These are phyloP conservation scores for Myrica gale DNA, from an alignment of 306 rosid genomes.

Conservation along the genomic window DNA sequence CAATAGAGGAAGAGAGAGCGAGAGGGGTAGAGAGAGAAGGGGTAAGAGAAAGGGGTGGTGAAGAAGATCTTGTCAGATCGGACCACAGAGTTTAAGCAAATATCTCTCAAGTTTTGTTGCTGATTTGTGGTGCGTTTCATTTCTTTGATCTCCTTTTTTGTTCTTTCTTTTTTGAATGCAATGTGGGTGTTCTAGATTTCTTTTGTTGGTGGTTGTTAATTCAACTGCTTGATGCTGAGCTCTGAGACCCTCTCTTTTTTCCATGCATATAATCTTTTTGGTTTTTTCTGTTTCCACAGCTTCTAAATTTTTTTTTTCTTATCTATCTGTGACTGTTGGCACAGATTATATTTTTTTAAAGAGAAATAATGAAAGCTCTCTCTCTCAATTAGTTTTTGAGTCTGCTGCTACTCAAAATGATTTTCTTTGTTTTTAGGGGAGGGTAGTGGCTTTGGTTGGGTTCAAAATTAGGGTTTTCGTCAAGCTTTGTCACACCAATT, in stretches of 20 bases:
- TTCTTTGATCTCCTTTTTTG: neutral
- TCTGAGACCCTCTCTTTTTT: constrained; percentile 25
- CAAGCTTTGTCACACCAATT: too few species aligned
- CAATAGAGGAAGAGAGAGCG: neutral
- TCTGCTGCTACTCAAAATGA: neutral
- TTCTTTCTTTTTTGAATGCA: constrained; percentile 8
- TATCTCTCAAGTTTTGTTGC: constrained; percentile 27
- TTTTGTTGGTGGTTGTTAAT: constrained; percentile 18
- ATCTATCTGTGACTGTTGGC: neutral
- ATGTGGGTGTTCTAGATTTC: constrained; percentile 42
- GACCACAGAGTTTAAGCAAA: constrained; percentile 32
- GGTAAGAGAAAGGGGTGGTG: constrained; percentile 16
- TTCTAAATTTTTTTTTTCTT: neutral
- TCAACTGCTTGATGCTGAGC: constrained; percentile 24
- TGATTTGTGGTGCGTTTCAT: constrained; percentile 35
- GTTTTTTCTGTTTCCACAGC: constrained; percentile 1
- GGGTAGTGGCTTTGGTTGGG: neutral
- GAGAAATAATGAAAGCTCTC: neutral
- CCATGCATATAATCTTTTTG: constrained; percentile 16
- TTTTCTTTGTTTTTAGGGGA: neutral
- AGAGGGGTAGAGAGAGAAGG: constrained; percentile 6
- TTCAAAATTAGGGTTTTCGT: neutral
- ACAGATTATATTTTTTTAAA: neutral
- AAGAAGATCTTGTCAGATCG: constrained; percentile 67
- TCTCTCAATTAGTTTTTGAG: neutral